Evolutionary conservation across 2,329 filamentous ascomycete species (phyloP), one percentile per base, ranked within the genome.

Genomic region (Colletotrichum noveboracense): DNA sequence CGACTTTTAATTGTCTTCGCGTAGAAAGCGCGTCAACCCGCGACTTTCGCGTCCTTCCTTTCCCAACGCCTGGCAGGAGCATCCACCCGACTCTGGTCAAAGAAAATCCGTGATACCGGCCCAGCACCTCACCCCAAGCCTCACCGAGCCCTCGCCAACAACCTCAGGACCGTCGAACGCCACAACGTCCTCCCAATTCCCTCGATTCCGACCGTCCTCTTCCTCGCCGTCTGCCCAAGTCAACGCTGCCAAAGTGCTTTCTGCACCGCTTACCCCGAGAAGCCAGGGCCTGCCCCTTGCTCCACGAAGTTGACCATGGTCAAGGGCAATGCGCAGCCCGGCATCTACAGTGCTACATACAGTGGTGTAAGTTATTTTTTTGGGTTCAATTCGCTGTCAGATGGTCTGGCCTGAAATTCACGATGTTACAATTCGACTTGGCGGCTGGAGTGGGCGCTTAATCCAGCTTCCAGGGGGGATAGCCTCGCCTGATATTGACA

Each of bases 331-430:
- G 80, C 81, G 60, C 79, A 73, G 79, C 78, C 87, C 30, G 90
- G 90, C 81, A 89, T 94, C 76, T 94, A 93, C 85, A 93, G 91
- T 84, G 92, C 92, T 77, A 93, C 92, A 24, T 94, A 93, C 82
- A 93, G 92, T 84, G 92, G 92, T 83, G 92, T 93, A 86, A 85
- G 90, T 88, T 78, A 58, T 71, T 32, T 34, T 34, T 66, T 26
- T 70, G 66, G 71, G 28, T 61, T 18, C 14, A 26, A 38, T 21
- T 26, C n/a, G 14, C 18, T 13, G 32, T n/a, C 6, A n/a, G 43
- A 16, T 60, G 12, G 34, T 8, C 12, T 6, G 24, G 56, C 12
- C 9, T 48, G 38, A 10, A 21, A 36, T 24, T 28, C 60, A 26
- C 21, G 60, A 10, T 64, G 24, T 21, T 64, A 5, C 60, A 7